Percentiles rank a stretch among this genome's conserved stretches.
phyloP scores from a whole-genome alignment of 2,329 filamentous ascomycete species.

The Huntiella bhutanensis region DNA sequence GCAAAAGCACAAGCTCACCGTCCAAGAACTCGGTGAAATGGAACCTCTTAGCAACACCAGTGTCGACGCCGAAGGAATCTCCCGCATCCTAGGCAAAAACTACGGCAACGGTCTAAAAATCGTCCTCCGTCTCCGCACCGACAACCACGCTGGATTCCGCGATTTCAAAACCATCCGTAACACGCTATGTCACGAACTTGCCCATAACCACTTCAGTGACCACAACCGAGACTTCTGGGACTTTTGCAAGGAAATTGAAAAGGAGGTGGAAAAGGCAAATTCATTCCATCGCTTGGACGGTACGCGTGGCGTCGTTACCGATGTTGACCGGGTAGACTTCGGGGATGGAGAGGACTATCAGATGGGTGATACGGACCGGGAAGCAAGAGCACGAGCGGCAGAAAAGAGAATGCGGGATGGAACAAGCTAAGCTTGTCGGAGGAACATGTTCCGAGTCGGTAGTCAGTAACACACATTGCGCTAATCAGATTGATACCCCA shows the following conservation, averaged over 20 bases:
- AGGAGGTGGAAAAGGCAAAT: constrained; percentile 39
- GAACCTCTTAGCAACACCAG: constrained; percentile 66
- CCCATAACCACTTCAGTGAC: constrained; percentile 72
- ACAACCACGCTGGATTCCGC: constrained; percentile 81
- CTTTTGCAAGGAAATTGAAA: constrained; percentile 69
- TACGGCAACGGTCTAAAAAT: constrained; percentile 77
- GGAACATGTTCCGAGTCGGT: too few species aligned
- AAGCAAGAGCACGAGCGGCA: constrained; percentile 55
- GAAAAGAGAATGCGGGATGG: constrained; percentile 33
- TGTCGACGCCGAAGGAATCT: constrained; percentile 48
- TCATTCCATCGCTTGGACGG: constrained; percentile 49
- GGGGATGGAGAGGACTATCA: constrained; percentile 34
- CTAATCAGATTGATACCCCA: too few species aligned
- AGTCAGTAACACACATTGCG: too few species aligned
- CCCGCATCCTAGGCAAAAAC: constrained; percentile 69
- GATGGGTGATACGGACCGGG: constrained; percentile 42
- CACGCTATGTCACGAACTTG: constrained; percentile 85
- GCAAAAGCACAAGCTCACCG: constrained; percentile 66
- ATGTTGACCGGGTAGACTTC: constrained; percentile 46
- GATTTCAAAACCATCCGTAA: constrained; percentile 83
- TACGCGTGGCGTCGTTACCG: constrained; percentile 28
- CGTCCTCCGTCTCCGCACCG: constrained; percentile 75
- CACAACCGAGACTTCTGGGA: constrained; percentile 86
- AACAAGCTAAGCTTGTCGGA: background rate
- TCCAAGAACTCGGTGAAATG: constrained; percentile 86